These are phyloP conservation scores for Bonia amplexicaulis DNA, from an alignment of 176 grass and related monocot genomes.

Conservation along the genomic window DNA sequence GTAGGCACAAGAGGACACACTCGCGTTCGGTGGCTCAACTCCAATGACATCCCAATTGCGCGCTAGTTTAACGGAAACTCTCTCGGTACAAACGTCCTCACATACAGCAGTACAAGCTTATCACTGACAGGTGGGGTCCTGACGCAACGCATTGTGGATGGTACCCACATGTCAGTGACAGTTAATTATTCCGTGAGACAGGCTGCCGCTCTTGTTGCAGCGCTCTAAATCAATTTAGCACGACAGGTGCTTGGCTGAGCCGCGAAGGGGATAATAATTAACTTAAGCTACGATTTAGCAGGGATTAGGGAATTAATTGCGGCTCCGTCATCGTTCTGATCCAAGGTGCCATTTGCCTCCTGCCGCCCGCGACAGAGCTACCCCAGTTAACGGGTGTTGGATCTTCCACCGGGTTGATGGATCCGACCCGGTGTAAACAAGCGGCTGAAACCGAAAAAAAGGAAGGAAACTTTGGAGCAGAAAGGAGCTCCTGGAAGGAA, in stretches of 20 bases:
- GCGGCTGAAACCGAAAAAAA: not conserved
- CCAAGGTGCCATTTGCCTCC: not conserved
- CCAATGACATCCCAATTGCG: not conserved
- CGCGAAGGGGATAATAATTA: not conserved
- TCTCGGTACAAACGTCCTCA: not conserved
- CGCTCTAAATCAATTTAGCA: not conserved
- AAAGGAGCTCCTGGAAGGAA: not conserved
- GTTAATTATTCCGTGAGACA: not conserved
- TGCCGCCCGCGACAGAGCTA: not conserved
- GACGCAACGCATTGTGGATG: too few relatives aligned
- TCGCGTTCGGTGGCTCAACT: not conserved
- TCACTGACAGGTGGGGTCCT: too few relatives aligned
- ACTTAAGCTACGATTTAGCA: not conserved
- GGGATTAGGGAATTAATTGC: not conserved
- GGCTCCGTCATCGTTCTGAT: not conserved
- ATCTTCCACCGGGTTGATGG: not conserved
- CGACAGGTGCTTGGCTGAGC: not conserved
- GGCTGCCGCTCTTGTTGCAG: too few relatives aligned
- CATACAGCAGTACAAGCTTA: too few relatives aligned
- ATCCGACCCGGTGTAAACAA: not conserved
- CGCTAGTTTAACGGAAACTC: not conserved
- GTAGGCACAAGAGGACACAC: not conserved
- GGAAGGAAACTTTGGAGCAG: not conserved
- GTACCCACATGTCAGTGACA: too few relatives aligned
- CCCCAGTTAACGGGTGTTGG: not conserved